phyloP scores from a whole-genome alignment of 345 rosid genomes.

The Gossypium anomalum region DNA sequence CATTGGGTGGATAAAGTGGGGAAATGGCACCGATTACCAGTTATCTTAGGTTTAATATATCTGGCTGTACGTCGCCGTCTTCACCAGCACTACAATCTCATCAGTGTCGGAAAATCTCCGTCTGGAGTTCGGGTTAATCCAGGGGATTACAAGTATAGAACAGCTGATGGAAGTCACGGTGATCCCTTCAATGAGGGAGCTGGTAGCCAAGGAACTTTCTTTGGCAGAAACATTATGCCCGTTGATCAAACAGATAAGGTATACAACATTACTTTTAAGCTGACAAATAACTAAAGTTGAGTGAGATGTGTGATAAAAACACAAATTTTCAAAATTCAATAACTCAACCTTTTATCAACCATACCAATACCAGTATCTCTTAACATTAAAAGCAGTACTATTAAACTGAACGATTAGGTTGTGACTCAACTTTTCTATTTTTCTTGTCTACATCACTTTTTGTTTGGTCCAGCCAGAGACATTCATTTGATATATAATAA shows the following conservation, averaged over 20 bases:
- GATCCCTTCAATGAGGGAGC: slow-evolving; percentile 51
- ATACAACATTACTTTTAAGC: not conserved
- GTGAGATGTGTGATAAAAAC: too few relatives aligned
- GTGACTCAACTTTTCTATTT: too few relatives aligned
- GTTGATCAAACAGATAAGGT: slow-evolving; percentile 30
- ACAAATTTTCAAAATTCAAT: too few relatives aligned
- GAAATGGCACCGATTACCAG: slow-evolving; percentile 53
- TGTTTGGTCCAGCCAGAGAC: too few relatives aligned
- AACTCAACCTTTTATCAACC: too few relatives aligned
- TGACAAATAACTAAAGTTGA: too few relatives aligned
- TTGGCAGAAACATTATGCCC: slow-evolving; percentile 50
- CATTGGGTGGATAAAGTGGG: slow-evolving; percentile 40
- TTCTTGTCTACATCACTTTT: too few relatives aligned
- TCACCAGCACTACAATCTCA: slow-evolving; percentile 46
- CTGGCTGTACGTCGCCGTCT: slow-evolving; percentile 45
- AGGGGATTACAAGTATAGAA: slow-evolving; percentile 43
- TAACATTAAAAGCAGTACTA: too few relatives aligned
- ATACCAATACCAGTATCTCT: too few relatives aligned
- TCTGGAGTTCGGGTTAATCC: slow-evolving; percentile 41
- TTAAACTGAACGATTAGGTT: too few relatives aligned
- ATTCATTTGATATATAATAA: too few relatives aligned
- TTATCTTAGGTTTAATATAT: slow-evolving; percentile 42
- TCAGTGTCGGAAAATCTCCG: slow-evolving; percentile 48
- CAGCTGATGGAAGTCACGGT: slow-evolving; percentile 39
- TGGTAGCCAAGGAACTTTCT: slow-evolving; percentile 38